Base-by-base conservation (phyloP, 1,284 basidiomycete species). In the Schizophyllum commune region DNA sequence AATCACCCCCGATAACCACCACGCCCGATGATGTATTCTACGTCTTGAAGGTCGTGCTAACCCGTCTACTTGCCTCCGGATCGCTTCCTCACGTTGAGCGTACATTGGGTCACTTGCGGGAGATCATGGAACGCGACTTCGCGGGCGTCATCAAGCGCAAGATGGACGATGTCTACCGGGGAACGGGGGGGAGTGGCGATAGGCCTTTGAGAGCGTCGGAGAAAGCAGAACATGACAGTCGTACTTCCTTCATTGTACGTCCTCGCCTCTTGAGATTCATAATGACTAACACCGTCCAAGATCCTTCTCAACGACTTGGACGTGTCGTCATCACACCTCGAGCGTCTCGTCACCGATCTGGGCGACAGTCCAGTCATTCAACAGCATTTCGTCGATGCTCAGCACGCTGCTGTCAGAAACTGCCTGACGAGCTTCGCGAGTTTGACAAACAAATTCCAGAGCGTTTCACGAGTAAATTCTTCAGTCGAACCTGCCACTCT, bases 1-100 rank as follows among this genome's bases (percentile, higher is more conserved):
- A 92, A 66, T 73, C 68, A 22, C 86, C 81, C 52, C 75, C 77
- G 4, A 79, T 78, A 5, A 87, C 93, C 60, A 84, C 91, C 55
- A 88, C 89, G 0, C 92, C 96, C 0, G 95, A 98, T 71, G 95
- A 98, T 68, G 91, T 89, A 1, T 98, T 98, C 74, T 98, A 96
- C 73, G 89, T 98, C 61, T 76, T 97, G 64, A 97, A 96, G 73
- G 80, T 88, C 3, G 88, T 95, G 1, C 78, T 95, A 4, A 77
- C 83, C 17, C 83, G 95, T 9, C 75, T 93, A 32, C 71, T 96
- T 17, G 87, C 88, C 0, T 89, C 88, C 0, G 92, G 92, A 0
- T 88, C 87, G 2, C 66, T 86, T 0, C 70, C 71, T 2, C 83
- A 82, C 1, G 79, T 94, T 1, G 77, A 82, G 60, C 77, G 76